Percentiles rank a stretch among this genome's conserved stretches.
Evolutionary conservation across 129 eudicot genomes (phyloP).

Genomic region (Glebionis coronaria): DNA sequence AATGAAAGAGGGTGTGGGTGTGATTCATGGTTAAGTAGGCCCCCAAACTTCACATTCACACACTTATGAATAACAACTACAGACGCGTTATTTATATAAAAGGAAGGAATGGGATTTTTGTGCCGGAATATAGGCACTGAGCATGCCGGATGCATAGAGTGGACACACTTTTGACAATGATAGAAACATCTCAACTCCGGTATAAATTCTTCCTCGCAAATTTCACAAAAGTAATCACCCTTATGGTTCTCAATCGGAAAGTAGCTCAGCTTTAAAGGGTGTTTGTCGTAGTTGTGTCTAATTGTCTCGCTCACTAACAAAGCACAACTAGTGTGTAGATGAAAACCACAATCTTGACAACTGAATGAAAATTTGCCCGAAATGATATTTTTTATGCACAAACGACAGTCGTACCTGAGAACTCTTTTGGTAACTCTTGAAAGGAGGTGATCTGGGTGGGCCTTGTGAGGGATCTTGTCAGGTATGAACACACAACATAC

Average conservation of each 20-base stretch:
- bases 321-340: background rate
- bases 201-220: background rate
- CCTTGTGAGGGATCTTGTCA: background rate
- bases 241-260: background rate
- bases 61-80: background rate
- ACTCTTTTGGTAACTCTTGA: background rate
- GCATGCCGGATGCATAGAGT: background rate
- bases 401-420: background rate
- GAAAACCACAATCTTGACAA: background rate
- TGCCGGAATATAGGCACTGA: background rate
- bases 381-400: no score
- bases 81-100: no score
- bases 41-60: background rate
- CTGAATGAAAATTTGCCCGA: background rate
- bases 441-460: background rate
- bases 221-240: constrained; percentile 4
- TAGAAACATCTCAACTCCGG: background rate
- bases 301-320: background rate
- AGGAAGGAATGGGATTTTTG: no score
- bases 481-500: background rate
- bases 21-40: background rate
- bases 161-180: background rate
- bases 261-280: background rate
- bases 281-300: background rate
- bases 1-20: no score